Conservation (phyloP, 805 yeast genomes). For the Candida nitratophila region DNA sequence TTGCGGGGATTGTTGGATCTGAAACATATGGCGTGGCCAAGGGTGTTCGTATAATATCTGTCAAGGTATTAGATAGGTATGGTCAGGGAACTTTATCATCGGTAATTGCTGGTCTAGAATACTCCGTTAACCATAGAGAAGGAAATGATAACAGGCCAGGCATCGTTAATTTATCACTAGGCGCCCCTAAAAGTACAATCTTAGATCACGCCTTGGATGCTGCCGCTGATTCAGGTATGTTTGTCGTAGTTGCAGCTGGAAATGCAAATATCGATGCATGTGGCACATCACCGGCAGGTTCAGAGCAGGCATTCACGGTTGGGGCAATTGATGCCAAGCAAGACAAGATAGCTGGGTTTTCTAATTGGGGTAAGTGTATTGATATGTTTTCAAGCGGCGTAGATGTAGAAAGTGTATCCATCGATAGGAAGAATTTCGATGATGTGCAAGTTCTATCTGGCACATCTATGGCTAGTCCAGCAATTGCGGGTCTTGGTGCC, state of each 20-base stretch:
- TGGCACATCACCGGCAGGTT: slow-evolving; percentile 78
- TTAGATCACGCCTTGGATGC: slow-evolving; percentile 73
- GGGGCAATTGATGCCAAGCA: slow-evolving; percentile 80
- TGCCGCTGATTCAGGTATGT: slow-evolving; percentile 64
- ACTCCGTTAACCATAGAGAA: slow-evolving; percentile 52
- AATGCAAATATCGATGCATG: slow-evolving; percentile 77
- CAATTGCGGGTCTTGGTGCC: slow-evolving; percentile 61
- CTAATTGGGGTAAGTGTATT: slow-evolving; percentile 94
- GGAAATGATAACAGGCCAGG: slow-evolving; percentile 32
- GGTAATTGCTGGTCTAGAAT: slow-evolving; percentile 61
- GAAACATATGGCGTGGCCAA: slow-evolving; percentile 79
- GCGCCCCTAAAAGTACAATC: slow-evolving; percentile 60
- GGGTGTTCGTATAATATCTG: slow-evolving; percentile 52
- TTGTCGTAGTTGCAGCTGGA: slow-evolving; percentile 82
- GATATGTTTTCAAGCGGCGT: slow-evolving; percentile 83
- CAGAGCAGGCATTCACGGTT: slow-evolving; percentile 64
- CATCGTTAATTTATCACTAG: slow-evolving; percentile 76
- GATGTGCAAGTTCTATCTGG: slow-evolving; percentile 46
- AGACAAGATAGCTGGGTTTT: slow-evolving; percentile 66
- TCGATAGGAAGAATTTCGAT: slow-evolving; percentile 14
- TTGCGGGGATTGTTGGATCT: slow-evolving; percentile 84
- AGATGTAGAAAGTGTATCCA: slow-evolving; percentile 49
- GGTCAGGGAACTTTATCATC: slow-evolving; percentile 71
- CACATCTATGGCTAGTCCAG: slow-evolving; percentile 78
- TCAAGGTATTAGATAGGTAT: slow-evolving; percentile 59